Base-by-base conservation (phyloP, 352 stramenopile species). In the Peronospora destructor region DNA sequence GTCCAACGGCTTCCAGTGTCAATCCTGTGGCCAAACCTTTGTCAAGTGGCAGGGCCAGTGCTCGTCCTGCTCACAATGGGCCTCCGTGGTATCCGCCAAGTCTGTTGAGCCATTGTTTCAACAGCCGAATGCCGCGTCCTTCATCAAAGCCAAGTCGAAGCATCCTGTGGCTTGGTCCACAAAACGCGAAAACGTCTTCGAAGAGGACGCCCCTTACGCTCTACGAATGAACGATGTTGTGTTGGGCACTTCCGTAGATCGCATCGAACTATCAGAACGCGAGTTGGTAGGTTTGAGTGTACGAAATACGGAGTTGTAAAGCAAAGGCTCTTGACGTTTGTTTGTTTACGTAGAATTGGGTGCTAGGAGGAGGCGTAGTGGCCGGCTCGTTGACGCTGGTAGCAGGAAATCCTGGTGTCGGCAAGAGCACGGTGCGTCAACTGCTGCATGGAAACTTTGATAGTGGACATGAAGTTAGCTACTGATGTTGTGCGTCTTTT, bases 301-400 rank as follows among this genome's bases (percentile, higher is more conserved):
- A 44, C 19, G 64, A 45, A 55, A 50, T 45, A 25, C 43, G 42
- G 53, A 76, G 45, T 68, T 64, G 28, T 19, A 39, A 11, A 44
- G 17, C 14, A 10, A 12, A 35, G 68, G 36, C 64, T 76, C 53
- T 59, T 77, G 35, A 79, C 79, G 57, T 49, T 85, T 55, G n/a
- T 6, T 28, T 63, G 21, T 5, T 56, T 37, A 40, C 19, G 2
- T 53, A 80, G 77, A 97, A 97, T 59, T 88, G 87, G 68, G 95
- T 98, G 17, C 70, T 99, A 30, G 95, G 95, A 26, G 95, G 95
- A n/a, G 95, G 95, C 4, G 71, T 99, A 2, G 94, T 98, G 47
- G 81, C 85, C 21, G 95, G 95, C 32, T 98, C 90, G 0, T 68
- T 98, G 23, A 96, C 86, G n/a, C 74, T 99, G 10, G 61, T 99